phyloP scores from a whole-genome alignment of 306 rosid genomes.

The Ochetophila trinervis region DNA sequence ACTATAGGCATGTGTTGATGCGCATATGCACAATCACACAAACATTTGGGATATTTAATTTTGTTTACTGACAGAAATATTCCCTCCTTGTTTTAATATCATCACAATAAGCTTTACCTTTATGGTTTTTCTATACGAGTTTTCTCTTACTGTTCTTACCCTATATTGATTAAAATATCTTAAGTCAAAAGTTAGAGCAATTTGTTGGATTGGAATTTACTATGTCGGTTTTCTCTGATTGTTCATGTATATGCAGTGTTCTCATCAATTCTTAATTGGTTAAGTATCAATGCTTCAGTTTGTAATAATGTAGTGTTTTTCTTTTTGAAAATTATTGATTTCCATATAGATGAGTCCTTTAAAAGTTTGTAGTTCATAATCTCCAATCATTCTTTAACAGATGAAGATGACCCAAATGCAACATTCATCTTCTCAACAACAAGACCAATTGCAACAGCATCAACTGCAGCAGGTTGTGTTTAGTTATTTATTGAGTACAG shows the following conservation, averaged over 20 bases:
- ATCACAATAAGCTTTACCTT: background rate
- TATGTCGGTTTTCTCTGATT: background rate
- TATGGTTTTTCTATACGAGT: background rate
- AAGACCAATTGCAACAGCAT: constrained; percentile 76
- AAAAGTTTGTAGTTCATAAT: constrained; percentile 3
- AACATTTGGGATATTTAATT: too few species aligned
- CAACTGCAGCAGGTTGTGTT: constrained; percentile 65
- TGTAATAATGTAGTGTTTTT: background rate
- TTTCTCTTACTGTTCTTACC: background rate
- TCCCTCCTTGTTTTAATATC: too few species aligned
- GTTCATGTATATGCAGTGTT: background rate
- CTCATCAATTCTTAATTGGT: background rate
- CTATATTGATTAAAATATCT: background rate
- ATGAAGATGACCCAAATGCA: constrained; percentile 75
- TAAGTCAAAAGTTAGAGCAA: background rate
- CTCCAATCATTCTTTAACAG: constrained; percentile 41
- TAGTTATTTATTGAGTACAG: constrained; percentile 6
- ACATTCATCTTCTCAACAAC: constrained; percentile 76
- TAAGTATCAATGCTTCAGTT: background rate
- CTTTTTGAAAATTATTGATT: background rate
- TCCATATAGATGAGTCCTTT: background rate
- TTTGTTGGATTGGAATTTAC: too few species aligned
- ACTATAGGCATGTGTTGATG: background rate
- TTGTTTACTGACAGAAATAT: too few species aligned
- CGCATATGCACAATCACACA: background rate